Percentiles rank a stretch among this genome's conserved stretches.
Conservation (phyloP, 495 filamentous ascomycete genomes). For the Aspergillus affinis region DNA sequence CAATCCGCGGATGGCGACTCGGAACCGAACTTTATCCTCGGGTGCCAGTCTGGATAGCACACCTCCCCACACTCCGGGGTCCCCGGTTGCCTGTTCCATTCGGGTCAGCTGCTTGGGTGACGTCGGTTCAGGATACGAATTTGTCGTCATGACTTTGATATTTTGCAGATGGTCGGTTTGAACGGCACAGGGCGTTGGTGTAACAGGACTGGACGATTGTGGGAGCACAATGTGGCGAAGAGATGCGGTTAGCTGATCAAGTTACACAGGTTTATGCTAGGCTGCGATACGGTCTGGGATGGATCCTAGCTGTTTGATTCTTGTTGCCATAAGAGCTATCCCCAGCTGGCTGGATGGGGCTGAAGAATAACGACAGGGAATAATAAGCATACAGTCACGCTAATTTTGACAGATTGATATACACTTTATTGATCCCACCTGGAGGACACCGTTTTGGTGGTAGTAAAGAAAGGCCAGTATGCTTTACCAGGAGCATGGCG, state of each 20-base stretch:
- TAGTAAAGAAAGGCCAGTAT: slow-evolving; percentile 32
- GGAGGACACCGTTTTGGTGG: slow-evolving; percentile 27
- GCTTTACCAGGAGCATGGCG: slow-evolving; percentile 30
- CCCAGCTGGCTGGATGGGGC: too few relatives aligned
- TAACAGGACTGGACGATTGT: too few relatives aligned
- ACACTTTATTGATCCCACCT: slow-evolving; percentile 25
- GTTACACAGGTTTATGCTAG: too few relatives aligned
- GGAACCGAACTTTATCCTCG: neutral
- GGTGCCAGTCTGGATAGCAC: neutral
- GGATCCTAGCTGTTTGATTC: too few relatives aligned
- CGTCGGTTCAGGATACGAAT: neutral
- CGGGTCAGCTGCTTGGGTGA: neutral
- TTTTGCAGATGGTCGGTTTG: too few relatives aligned
- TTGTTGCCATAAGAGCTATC: too few relatives aligned
- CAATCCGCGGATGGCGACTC: neutral
- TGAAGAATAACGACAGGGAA: neutral
- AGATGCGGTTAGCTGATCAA: too few relatives aligned
- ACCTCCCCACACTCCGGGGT: neutral
- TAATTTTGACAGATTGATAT: too few relatives aligned
- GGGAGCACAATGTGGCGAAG: too few relatives aligned
- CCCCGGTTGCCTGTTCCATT: neutral
- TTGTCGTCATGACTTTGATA: neutral
- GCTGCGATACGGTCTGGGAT: too few relatives aligned
- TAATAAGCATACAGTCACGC: neutral
- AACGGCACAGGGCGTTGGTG: too few relatives aligned